Evolutionary conservation across 257 asterid genomes (phyloP), one percentile per base, ranked within the genome.

Genomic region (Prunella vulgaris): DNA sequence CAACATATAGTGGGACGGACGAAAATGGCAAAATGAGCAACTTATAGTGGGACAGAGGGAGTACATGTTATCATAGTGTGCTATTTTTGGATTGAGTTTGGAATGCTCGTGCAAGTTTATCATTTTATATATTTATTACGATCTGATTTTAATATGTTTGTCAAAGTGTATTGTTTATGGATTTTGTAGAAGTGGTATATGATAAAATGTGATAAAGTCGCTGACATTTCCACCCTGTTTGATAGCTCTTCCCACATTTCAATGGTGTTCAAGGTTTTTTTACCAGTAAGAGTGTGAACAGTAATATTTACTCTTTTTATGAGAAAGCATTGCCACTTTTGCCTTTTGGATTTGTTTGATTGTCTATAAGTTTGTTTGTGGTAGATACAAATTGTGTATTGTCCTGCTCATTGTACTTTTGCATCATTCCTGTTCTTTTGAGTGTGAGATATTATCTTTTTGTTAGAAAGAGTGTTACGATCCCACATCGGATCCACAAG

Each of bases 361-460:
- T 48, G 10, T 48, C 5, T 48, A 48, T n/a, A 48, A n/a, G 22
- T 9, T 35, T 35, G 0, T 48, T 7, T 48, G 8, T 18, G 25
- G 48, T 60, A 27, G 28, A 53, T 25, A 4, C 35, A 38, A 38
- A 13, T 42, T 46, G 38, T 28, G 40, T 61, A 30, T 10, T 4
- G 44, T 22, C 48, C 56, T 74, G 40, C 25, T 44, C 15, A 61
- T 40, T 24, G 37, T 22, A 60, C 27, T 38, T 48, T 20, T 66
- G 60, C 46, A 60, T 67, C 42, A 20, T 40, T 64, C 44, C 8
- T 42, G 20, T 70, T 10, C 64, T 64, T 63, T 48, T 20, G 52
- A 30, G 40, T 28, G 68, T 56, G 53, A 28, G 30, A 53, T 20
- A 46, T 56, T 3, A n/a, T 21, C 54, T 24, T 33, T 46, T 21